Conservation (phyloP, 148 eudicot genomes). For the Chenopodium suecicum region DNA sequence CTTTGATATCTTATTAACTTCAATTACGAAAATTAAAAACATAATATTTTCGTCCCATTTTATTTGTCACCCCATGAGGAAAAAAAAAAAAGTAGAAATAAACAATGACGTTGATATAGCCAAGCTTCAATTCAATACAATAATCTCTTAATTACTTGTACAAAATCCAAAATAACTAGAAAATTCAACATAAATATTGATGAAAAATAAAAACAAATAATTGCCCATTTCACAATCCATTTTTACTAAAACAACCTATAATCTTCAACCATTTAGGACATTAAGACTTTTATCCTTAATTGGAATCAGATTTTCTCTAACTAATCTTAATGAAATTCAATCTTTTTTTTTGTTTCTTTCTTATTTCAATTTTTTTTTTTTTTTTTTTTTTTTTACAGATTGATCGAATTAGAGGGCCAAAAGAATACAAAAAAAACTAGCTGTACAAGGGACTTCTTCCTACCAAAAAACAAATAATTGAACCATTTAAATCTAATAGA, state of each 20-base stretch:
- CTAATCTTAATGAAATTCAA: background rate
- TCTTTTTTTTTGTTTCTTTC: no score
- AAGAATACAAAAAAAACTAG: conserved; percentile 28
- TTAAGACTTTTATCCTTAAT: background rate
- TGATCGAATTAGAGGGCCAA: conserved; percentile 6
- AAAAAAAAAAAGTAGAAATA: no score
- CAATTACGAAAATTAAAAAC: background rate
- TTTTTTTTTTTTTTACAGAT: background rate
- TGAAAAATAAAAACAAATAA: conserved; percentile 2
- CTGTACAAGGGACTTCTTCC: conserved; percentile 30
- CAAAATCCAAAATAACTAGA: background rate
- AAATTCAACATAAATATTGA: background rate
- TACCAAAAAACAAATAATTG: conserved; percentile 8
- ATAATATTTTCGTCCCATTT: no score
- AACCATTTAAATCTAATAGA: background rate
- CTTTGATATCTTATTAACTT: background rate
- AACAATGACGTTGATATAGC: background rate
- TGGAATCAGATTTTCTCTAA: background rate
- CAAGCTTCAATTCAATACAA: conserved; percentile 3
- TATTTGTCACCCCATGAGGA: no score
- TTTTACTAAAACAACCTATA: conserved; percentile 17
- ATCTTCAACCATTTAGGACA: conserved; percentile 9
- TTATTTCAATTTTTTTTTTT: no score
- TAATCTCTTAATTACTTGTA: background rate
- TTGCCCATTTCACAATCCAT: conserved; percentile 9